Evolutionary conservation across 2,329 filamentous ascomycete genomes (phyloP), one percentile per base, ranked within the genome.

Genomic region (Cladosporium sphaerospermum): DNA sequence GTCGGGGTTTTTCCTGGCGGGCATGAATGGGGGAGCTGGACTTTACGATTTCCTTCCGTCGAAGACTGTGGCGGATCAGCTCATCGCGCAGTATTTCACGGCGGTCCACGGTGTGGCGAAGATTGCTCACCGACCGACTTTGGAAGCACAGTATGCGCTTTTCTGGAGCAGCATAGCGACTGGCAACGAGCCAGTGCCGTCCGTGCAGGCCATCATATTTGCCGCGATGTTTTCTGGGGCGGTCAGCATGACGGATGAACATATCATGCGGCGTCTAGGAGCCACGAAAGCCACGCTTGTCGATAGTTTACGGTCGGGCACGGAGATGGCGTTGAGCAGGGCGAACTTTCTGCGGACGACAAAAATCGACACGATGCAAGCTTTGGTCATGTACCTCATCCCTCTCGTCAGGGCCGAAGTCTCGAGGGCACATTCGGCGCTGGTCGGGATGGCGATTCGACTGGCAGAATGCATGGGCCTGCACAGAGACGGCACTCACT

Each of bases 391-490:
- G 75, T 90, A 89, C 59, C 73, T 89, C 79, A 82, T 89, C 53
- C 83, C 86, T 0, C 76, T 90, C 11, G 89, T 86, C 60, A 77
- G 86, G 52, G 79, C 79, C 16, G 85, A 89, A 67, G 77, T 90
- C 3, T 89, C 86, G 7, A 75, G 86, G 57, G 81, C 84, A 4
- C 86, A 90, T 67, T 88, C 85, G 3, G 84, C 86, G 4, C 74
- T 89, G 1, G 79, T 87, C 3, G 86, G 85, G 2, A 82, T 85
- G 11, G 85, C 84, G 3, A 83, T 89, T 40, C 78, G 86, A 13
- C 79, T 89, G 65, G 86, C 85, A 6, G 84, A 89, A 70, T 89
- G 85, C 62, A 88, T 89, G 83, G 85, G 85, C 2, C 71, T 90
- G 14, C 84, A 90, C 64, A 78, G 84, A 8, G 86, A 90, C 58